Evolutionary conservation across 192 early-diverging fungal genomes (phyloP).

Genomic region (Kappamyces sp.): DNA sequence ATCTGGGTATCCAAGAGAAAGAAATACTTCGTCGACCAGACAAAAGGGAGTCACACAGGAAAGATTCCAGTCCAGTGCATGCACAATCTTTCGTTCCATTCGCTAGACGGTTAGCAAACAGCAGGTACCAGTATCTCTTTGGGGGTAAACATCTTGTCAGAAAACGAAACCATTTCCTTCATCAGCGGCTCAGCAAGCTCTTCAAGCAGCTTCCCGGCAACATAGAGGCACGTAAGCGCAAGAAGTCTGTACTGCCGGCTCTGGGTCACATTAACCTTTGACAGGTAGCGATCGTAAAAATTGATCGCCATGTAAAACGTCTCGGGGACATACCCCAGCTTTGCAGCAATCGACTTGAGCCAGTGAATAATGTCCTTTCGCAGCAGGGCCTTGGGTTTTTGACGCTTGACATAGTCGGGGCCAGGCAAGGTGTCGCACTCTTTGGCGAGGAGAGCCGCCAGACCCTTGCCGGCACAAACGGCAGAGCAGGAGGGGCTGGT

Average conservation of each 20-base stretch:
- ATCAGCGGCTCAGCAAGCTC: conserved; percentile 11
- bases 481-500: no score
- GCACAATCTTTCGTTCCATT: conserved; percentile 11
- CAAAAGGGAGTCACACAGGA: background rate
- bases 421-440: no score
- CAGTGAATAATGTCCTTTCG: no score
- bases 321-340: conserved; percentile 14
- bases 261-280: conserved; percentile 5
- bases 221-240: conserved; percentile 1
- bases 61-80: background rate
- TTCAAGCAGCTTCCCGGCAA: conserved; percentile 11
- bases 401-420: no score
- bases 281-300: conserved; percentile 9
- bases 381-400: no score
- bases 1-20: conserved; percentile 7
- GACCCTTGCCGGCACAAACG: no score
- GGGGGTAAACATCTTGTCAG: conserved; percentile 2
- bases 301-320: conserved; percentile 14
- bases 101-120: background rate
- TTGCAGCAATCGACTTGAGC: background rate
- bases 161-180: background rate
- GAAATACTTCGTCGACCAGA: conserved; percentile 3
- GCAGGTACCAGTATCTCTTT: conserved; percentile 2
- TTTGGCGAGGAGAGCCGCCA: no score
- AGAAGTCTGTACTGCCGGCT: conserved; percentile 1